Evolutionary conservation across 768 basidiomycete genomes (phyloP).

Genomic region (Vararia minispora): DNA sequence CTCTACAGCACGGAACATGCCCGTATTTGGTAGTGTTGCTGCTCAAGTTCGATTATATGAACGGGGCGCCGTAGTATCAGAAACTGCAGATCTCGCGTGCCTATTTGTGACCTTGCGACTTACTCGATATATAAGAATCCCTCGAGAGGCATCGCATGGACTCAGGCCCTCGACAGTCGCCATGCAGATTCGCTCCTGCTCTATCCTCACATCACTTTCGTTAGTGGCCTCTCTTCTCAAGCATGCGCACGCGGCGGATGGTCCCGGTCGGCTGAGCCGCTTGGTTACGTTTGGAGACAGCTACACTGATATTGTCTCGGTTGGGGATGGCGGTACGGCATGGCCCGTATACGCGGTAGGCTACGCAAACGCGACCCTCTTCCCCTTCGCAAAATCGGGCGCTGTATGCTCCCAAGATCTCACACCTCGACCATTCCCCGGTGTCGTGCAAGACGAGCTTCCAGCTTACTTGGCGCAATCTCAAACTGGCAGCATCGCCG

Average conservation of each 20-base stretch:
- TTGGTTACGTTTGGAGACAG: conserved; percentile 62
- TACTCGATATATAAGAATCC: no score
- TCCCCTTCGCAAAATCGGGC: conserved; percentile 49
- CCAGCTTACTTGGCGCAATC: conserved; percentile 37
- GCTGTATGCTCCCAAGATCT: conserved; percentile 57
- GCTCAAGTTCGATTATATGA: no score
- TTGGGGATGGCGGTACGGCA: conserved; percentile 31
- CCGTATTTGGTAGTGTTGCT: no score
- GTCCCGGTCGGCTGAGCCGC: conserved; percentile 1
- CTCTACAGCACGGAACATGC: no score
- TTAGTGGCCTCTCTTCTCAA: no score
- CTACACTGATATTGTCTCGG: conserved; percentile 39
- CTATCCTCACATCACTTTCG: no score
- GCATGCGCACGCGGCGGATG: conserved; percentile 1
- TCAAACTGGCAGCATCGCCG: conserved; percentile 28
- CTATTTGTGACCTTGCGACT: no score
- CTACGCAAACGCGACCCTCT: conserved; percentile 40
- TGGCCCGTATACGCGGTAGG: conserved; percentile 55
- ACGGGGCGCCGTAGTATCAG: no score
- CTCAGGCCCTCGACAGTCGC: no score
- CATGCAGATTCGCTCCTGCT: no score
- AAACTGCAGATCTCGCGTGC: no score
- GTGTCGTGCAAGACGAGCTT: conserved; percentile 46
- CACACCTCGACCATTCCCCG: conserved; percentile 46
- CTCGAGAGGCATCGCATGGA: no score